Conservation (phyloP, 1,139 yeast genomes). For the Suhomyces yuchorum region DNA sequence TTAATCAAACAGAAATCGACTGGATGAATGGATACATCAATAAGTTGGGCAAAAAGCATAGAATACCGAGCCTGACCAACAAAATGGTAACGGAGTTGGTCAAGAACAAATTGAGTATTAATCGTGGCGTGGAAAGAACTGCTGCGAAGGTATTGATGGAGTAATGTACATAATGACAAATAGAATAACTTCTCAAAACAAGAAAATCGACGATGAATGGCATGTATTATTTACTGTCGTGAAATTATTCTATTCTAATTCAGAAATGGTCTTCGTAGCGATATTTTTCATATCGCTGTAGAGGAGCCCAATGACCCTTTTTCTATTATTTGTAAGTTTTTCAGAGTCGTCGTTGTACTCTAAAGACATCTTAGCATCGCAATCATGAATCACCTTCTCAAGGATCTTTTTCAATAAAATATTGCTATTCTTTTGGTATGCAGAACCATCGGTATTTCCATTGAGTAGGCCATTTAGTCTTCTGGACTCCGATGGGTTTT, state of each 20-base stretch:
- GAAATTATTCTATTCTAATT: not conserved
- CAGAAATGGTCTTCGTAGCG: constrained; percentile 17
- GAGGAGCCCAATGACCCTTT: constrained; percentile 25
- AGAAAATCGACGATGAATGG: not conserved
- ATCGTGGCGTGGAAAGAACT: constrained; percentile 31
- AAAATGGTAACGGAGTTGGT: constrained; percentile 50
- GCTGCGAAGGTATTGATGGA: constrained; percentile 17
- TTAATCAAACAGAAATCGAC: constrained; percentile 72
- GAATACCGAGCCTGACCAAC: constrained; percentile 49
- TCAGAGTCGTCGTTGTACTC: constrained; percentile 22
- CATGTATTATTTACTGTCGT: not conserved
- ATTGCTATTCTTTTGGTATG: constrained; percentile 34
- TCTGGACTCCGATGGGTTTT: constrained; percentile 34
- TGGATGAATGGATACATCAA: constrained; percentile 77
- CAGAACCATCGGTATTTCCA: constrained; percentile 44
- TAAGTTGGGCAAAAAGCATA: constrained; percentile 48
- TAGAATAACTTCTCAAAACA: not conserved
- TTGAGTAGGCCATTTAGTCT: constrained; percentile 29
- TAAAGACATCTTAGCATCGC: constrained; percentile 21
- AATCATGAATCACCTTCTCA: constrained; percentile 25
- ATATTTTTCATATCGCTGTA: constrained; percentile 28
- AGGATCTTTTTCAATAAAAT: constrained; percentile 38
- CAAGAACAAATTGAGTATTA: constrained; percentile 41
- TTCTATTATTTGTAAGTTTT: constrained; percentile 17
- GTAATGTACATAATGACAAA: not conserved